Conservation (phyloP, 768 basidiomycete genomes). For the Mycena olivaceomarginata region DNA sequence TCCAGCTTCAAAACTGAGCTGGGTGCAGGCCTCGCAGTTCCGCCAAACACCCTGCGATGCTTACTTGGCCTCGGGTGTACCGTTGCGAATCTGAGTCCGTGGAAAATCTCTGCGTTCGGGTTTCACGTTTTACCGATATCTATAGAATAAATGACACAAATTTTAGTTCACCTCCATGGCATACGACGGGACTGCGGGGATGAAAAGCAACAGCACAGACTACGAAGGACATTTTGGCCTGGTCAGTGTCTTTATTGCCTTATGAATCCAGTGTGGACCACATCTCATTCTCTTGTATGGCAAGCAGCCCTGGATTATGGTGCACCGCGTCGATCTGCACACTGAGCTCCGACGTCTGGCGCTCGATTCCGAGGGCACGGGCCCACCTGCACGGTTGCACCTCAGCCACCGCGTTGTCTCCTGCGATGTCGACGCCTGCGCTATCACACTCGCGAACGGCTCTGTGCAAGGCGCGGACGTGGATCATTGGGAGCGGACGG, state of each 20-base stretch:
- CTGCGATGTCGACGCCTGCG: constrained; percentile 23
- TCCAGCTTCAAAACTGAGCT: constrained; percentile 39
- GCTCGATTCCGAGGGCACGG: constrained; percentile 1
- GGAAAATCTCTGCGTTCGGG: constrained; percentile 34
- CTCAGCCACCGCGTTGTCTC: constrained; percentile 29
- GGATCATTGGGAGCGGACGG: constrained; percentile 40
- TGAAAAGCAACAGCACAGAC: constrained; percentile 33
- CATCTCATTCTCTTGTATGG: neutral
- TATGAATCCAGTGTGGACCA: neutral
- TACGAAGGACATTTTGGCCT: constrained; percentile 30
- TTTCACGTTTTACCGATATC: neutral
- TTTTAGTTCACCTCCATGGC: constrained; percentile 40
- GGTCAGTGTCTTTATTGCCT: neutral
- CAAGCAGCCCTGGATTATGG: constrained; percentile 36
- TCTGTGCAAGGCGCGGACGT: constrained; percentile 15
- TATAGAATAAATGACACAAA: neutral
- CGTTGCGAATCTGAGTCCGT: constrained; percentile 25
- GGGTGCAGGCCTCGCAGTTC: constrained; percentile 38
- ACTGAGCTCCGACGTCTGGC: constrained; percentile 31
- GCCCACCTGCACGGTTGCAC: constrained; percentile 28
- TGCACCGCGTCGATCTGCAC: constrained; percentile 41
- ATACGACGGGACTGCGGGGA: constrained; percentile 33
- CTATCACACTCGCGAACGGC: constrained; percentile 20
- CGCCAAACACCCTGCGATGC: constrained; percentile 35
- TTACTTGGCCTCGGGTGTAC: constrained; percentile 33